These are phyloP conservation scores for Fistulinella prunicolor DNA, from an alignment of 768 basidiomycete species.

Conservation along the genomic window DNA sequence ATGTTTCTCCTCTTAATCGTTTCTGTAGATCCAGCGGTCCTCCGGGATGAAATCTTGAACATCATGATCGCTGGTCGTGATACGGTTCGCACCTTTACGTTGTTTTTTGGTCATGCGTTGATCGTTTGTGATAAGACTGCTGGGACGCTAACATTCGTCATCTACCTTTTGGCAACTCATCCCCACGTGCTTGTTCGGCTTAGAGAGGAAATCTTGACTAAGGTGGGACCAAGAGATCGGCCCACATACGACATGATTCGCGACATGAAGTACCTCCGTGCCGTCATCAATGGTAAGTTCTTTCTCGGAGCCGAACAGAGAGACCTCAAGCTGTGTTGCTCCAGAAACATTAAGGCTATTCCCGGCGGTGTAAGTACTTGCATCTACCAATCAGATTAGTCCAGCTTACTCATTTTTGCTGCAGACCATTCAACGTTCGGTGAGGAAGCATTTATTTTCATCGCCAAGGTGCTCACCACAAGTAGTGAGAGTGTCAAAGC, in stretches of 20 bases:
- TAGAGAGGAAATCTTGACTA: constrained; percentile 51
- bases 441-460: constrained; percentile 10
- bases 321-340: neutral
- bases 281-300: constrained; percentile 57
- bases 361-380: constrained; percentile 41
- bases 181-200: constrained; percentile 46
- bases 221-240: constrained; percentile 45
- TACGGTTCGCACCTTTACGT: constrained; percentile 11
- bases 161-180: constrained; percentile 50
- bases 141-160: constrained; percentile 33
- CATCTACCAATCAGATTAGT: neutral
- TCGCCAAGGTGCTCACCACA: neutral
- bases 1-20: constrained; percentile 14
- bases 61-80: constrained; percentile 35
- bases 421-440: constrained; percentile 49
- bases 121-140: constrained; percentile 36
- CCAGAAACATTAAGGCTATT: constrained; percentile 54
- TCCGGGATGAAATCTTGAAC: constrained; percentile 34
- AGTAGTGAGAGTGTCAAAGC: constrained; percentile 45
- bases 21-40: constrained; percentile 23
- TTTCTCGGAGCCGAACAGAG: neutral
- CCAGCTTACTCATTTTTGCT: neutral
- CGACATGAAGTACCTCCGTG: constrained; percentile 62
- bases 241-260: constrained; percentile 55
- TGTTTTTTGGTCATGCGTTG: neutral